Percentiles rank a stretch among this genome's conserved stretches.
Evolutionary conservation across 2,329 filamentous ascomycete genomes (phyloP).

Genomic region (Calycina herbarum): DNA sequence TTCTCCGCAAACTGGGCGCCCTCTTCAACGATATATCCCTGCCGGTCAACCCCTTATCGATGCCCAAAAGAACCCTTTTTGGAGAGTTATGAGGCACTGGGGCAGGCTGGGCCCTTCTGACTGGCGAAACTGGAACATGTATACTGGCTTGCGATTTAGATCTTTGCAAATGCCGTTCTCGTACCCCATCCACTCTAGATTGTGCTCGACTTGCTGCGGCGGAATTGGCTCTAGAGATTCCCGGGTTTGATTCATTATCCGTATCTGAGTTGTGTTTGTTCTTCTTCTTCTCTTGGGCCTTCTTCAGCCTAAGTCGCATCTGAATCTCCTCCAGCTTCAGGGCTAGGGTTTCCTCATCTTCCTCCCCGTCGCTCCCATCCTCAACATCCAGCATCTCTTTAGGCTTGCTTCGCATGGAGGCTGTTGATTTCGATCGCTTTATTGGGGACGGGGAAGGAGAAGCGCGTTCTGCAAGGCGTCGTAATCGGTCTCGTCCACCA

Average conservation of each 20-base stretch:
- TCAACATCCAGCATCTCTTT: conserved; percentile 31
- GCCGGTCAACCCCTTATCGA: conserved; percentile 82
- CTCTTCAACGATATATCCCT: conserved; percentile 83
- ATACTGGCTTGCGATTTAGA: conserved; percentile 46
- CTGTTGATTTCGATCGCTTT: conserved; percentile 41
- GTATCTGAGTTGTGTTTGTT: conserved; percentile 32
- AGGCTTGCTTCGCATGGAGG: conserved; percentile 24
- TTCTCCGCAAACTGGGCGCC: conserved; percentile 53
- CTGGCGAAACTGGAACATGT: conserved; percentile 75
- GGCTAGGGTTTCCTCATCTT: conserved; percentile 84
- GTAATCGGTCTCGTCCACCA: conserved; percentile 73
- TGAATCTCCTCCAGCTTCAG: conserved; percentile 87
- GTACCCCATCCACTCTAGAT: conserved; percentile 30
- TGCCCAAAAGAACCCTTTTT: conserved; percentile 76
- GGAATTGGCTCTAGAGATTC: conserved; percentile 28
- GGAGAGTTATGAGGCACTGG: conserved; percentile 66
- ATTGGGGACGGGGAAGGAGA: conserved; percentile 70
- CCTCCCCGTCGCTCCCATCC: conserved; percentile 41
- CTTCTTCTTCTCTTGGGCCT: conserved; percentile 61
- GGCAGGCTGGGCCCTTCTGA: conserved; percentile 56
- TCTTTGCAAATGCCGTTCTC: conserved; percentile 30
- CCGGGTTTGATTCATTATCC: conserved; percentile 26
- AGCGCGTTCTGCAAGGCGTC: conserved; percentile 63
- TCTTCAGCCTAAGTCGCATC: conserved; percentile 83
- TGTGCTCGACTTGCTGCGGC: conserved; percentile 30